Conservation (phyloP, 139 green algal species). For the Helicosporidium sp. region DNA sequence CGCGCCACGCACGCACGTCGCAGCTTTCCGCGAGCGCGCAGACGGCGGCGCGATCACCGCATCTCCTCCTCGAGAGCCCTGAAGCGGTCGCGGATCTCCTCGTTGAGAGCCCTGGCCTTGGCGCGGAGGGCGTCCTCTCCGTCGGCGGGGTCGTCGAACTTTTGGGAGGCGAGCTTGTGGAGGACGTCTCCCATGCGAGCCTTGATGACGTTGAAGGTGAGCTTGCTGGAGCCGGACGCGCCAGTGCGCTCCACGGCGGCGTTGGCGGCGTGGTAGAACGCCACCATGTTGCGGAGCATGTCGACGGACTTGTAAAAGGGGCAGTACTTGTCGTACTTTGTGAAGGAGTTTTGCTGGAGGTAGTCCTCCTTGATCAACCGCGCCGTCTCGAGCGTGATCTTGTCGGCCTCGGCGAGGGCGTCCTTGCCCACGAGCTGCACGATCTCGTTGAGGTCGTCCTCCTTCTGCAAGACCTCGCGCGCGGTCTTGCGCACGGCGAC, state of each 20-base stretch:
- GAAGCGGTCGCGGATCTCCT: slow-evolving; percentile 76
- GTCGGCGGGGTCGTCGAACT: slow-evolving; percentile 90
- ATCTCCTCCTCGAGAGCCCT: slow-evolving; percentile 88
- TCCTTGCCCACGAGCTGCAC: slow-evolving; percentile 99
- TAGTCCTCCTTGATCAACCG: slow-evolving; percentile 97
- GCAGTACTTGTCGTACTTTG: slow-evolving; percentile 82
- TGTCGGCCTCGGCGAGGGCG: slow-evolving; percentile 87
- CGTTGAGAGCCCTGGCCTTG: slow-evolving; percentile 58
- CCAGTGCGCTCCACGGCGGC: slow-evolving; percentile 72
- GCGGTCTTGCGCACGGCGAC: slow-evolving; percentile 28
- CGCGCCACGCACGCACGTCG: not conserved
- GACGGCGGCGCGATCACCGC: slow-evolving; percentile 27
- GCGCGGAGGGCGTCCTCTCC: slow-evolving; percentile 43
- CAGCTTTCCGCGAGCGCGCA: not conserved
- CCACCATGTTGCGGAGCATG: slow-evolving; percentile 93
- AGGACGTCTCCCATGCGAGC: slow-evolving; percentile 70
- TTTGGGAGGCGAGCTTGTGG: slow-evolving; percentile 78
- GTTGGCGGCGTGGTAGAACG: slow-evolving; percentile 55
- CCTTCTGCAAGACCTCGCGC: slow-evolving; percentile 85
- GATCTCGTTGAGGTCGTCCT: slow-evolving; percentile 99
- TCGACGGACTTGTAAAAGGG: slow-evolving; percentile 94
- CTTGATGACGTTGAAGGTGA: slow-evolving; percentile 95
- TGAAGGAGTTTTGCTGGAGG: slow-evolving; percentile 97
- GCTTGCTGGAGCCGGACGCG: slow-evolving; percentile 43
- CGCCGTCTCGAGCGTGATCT: slow-evolving; percentile 91